phyloP scores from a whole-genome alignment of 2,329 filamentous ascomycete genomes.

The Cercospora brassicicola region DNA sequence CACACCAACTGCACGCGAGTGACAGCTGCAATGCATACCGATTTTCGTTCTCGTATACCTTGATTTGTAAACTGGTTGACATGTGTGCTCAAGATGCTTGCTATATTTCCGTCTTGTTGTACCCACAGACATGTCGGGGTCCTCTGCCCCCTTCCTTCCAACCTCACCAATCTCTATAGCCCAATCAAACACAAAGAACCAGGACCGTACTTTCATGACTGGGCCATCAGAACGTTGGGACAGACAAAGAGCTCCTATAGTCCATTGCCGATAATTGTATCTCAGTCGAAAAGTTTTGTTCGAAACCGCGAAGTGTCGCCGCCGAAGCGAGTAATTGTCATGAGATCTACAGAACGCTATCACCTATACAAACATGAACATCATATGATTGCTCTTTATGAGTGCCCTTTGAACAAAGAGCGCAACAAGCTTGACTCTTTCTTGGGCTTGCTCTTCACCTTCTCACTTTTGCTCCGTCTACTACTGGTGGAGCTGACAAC shows the following conservation, averaged over 20 bases:
- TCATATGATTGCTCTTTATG: neutral
- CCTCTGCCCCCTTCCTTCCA: neutral
- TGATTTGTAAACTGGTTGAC: neutral
- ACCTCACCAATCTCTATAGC: neutral
- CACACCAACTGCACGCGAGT: neutral
- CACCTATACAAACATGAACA: neutral
- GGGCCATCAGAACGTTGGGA: neutral
- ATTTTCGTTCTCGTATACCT: neutral
- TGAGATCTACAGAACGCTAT: conserved; percentile 13
- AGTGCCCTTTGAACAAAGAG: conserved; percentile 43
- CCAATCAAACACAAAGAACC: neutral
- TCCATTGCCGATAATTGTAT: neutral
- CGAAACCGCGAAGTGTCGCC: neutral
- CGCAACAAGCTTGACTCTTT: conserved; percentile 48
- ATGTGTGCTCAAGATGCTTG: neutral
- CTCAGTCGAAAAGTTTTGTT: neutral
- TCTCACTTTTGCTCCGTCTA: conserved; percentile 24
- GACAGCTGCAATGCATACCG: neutral
- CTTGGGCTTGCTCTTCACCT: conserved; percentile 32
- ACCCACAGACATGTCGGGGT: neutral
- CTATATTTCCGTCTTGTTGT: neutral
- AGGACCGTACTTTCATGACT: neutral
- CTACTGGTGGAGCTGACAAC: conserved; percentile 25
- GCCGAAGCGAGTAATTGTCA: neutral
- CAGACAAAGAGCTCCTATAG: neutral